phyloP scores from a whole-genome alignment of 2,329 filamentous ascomycete species.

The Nemania sp. region DNA sequence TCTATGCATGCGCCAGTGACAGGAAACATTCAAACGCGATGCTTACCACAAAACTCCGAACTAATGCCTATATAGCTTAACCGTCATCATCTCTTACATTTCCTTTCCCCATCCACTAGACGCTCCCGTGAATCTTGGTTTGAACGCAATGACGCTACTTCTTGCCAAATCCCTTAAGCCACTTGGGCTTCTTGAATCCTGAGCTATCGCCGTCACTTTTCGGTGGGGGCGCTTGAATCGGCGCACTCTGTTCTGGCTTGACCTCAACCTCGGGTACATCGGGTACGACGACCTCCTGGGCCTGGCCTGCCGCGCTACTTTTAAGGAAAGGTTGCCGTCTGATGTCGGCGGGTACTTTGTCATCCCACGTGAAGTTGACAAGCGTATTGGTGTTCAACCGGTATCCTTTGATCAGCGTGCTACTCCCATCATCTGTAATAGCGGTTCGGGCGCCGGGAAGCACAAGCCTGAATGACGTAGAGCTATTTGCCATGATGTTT shows the following conservation, averaged over 20 bases:
- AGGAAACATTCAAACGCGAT: conserved; percentile 5
- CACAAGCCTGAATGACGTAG: conserved; percentile 78
- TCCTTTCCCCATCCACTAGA: background rate
- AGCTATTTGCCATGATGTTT: conserved; percentile 73
- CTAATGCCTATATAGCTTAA: conserved; percentile 30
- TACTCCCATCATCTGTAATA: conserved; percentile 62
- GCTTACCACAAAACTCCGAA: conserved; percentile 28
- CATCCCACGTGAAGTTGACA: conserved; percentile 65
- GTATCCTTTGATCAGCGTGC: conserved; percentile 77
- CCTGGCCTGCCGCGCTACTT: conserved; percentile 61
- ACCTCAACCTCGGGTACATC: conserved; percentile 57
- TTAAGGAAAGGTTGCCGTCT: conserved; percentile 60
- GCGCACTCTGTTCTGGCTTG: conserved; percentile 33
- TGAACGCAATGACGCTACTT: conserved; percentile 62
- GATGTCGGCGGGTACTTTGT: conserved; percentile 42
- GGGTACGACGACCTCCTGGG: conserved; percentile 69
- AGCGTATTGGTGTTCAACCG: conserved; percentile 78
- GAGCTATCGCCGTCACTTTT: conserved; percentile 42
- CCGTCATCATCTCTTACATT: background rate
- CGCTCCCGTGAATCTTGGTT: background rate
- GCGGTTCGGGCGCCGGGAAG: conserved; percentile 67
- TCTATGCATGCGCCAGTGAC: conserved; percentile 15
- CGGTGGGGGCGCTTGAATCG: conserved; percentile 35
- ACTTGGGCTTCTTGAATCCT: conserved; percentile 70
- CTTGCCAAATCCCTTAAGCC: conserved; percentile 78